Evolutionary conservation across 1,284 basidiomycete genomes (phyloP).

Genomic region (Lignosus rhinocerotis): DNA sequence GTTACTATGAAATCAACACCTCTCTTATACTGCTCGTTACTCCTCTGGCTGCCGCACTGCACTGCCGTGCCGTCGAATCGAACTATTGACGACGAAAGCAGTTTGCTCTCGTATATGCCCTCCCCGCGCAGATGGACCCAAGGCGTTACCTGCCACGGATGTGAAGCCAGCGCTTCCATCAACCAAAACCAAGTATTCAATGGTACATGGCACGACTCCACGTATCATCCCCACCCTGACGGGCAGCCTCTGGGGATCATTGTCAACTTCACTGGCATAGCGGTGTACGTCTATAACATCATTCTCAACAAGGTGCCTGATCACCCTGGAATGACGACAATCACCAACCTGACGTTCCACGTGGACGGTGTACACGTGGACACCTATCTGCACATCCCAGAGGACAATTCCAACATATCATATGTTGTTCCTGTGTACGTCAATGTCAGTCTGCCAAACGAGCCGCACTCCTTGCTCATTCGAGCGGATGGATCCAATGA

Average conservation of each 20-base stretch:
- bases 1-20: no score
- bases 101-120: not conserved
- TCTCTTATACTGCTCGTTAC: not conserved
- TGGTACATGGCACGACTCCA: constrained; percentile 5
- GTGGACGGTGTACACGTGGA: not conserved
- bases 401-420: not conserved
- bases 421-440: constrained; percentile 2
- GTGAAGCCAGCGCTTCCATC: not conserved
- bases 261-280: constrained; percentile 4
- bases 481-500: not conserved
- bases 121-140: not conserved
- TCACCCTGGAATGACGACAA: not conserved
- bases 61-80: not conserved
- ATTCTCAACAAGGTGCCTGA: constrained; percentile 4
- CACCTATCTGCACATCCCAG: not conserved
- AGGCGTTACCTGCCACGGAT: not conserved
- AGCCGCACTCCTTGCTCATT: constrained; percentile 3
- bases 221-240: not conserved
- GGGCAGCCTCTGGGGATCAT: not conserved
- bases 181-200: not conserved
- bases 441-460: not conserved
- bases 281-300: constrained; percentile 18
- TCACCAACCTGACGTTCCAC: constrained; percentile 1
- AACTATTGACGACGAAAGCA: not conserved
- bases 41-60: not conserved